Percentiles rank a stretch among this genome's conserved stretches.
Evolutionary conservation across 2,329 filamentous ascomycete species (phyloP).

Genomic region (Pestalotiopsis fici): DNA sequence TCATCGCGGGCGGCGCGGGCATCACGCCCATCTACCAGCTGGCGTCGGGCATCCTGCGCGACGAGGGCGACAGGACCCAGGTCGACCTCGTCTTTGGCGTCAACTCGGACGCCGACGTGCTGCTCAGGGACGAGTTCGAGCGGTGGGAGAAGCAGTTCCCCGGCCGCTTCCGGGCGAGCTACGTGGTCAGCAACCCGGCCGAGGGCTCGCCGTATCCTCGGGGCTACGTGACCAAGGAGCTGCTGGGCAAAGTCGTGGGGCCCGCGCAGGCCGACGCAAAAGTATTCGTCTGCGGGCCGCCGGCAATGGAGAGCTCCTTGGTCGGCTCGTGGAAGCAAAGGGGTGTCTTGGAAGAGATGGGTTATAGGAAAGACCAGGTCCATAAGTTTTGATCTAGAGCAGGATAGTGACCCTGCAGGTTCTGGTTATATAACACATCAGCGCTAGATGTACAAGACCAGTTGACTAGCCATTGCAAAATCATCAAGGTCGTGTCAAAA

Average conservation of each 20-base stretch:
- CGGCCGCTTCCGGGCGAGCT: slow-evolving; percentile 56
- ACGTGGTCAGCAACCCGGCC: slow-evolving; percentile 53
- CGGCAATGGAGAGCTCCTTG: slow-evolving; percentile 63
- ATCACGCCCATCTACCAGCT: slow-evolving; percentile 73
- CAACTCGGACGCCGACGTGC: slow-evolving; percentile 63
- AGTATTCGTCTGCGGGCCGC: slow-evolving; percentile 71
- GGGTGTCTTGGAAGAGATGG: slow-evolving; percentile 58
- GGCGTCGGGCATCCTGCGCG: slow-evolving; percentile 59
- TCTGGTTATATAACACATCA: too few relatives aligned
- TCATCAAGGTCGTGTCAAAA: too few relatives aligned
- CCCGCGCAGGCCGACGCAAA: slow-evolving; percentile 45
- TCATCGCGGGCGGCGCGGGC: slow-evolving; percentile 72
- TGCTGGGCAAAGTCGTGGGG: slow-evolving; percentile 50
- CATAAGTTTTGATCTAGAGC: slow-evolving; percentile 49
- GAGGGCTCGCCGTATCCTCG: slow-evolving; percentile 44
- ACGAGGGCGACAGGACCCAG: slow-evolving; percentile 62
- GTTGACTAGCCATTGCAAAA: too few relatives aligned
- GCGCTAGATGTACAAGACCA: too few relatives aligned
- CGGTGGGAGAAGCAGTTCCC: slow-evolving; percentile 50
- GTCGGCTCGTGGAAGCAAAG: slow-evolving; percentile 42
- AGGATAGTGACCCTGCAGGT: too few relatives aligned
- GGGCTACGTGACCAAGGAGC: slow-evolving; percentile 58
- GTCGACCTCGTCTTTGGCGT: slow-evolving; percentile 68
- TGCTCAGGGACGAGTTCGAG: slow-evolving; percentile 58
- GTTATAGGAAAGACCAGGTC: slow-evolving; percentile 58